Evolutionary conservation across 2,329 filamentous ascomycete genomes (phyloP).

Genomic region (Ascochyta koolunga): DNA sequence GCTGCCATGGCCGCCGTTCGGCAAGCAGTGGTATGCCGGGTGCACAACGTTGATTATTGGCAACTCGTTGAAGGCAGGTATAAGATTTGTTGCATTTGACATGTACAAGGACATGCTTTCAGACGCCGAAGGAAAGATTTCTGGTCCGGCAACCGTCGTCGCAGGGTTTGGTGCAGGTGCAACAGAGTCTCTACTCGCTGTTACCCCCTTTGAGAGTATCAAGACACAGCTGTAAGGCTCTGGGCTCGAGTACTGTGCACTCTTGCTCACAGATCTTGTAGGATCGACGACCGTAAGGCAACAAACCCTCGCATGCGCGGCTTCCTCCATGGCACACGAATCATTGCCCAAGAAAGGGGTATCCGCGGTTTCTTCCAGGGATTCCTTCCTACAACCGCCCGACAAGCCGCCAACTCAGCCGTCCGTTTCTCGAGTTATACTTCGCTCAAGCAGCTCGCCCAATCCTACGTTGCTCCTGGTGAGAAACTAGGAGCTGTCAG

Average conservation of each 20-base stretch:
- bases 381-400: conserved; percentile 90
- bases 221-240: conserved; percentile 79
- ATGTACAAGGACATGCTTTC: conserved; percentile 84
- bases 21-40: conserved; percentile 93
- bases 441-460: conserved; percentile 85
- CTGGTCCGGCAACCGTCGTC: conserved; percentile 86
- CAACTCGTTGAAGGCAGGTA: conserved; percentile 94
- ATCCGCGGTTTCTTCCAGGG: conserved; percentile 95
- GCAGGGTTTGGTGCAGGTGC: conserved; percentile 94
- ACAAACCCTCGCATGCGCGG: conserved; percentile 85
- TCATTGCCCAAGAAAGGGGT: conserved; percentile 88
- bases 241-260: neutral
- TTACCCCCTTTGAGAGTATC: conserved; percentile 97
- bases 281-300: conserved; percentile 92
- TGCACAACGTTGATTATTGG: conserved; percentile 97
- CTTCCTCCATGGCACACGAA: conserved; percentile 85
- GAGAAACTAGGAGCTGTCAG: conserved; percentile 89
- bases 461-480: conserved; percentile 89
- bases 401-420: conserved; percentile 93
- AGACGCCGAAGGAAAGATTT: conserved; percentile 85
- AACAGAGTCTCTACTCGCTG: conserved; percentile 89
- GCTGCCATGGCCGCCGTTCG: conserved; percentile 93
- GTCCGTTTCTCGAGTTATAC: conserved; percentile 92
- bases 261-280: conserved; percentile 42
- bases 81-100: conserved; percentile 97